Evolutionary conservation across 768 basidiomycete species (phyloP), one percentile per base, ranked within the genome.

Genomic region (Phallus indusiatus): DNA sequence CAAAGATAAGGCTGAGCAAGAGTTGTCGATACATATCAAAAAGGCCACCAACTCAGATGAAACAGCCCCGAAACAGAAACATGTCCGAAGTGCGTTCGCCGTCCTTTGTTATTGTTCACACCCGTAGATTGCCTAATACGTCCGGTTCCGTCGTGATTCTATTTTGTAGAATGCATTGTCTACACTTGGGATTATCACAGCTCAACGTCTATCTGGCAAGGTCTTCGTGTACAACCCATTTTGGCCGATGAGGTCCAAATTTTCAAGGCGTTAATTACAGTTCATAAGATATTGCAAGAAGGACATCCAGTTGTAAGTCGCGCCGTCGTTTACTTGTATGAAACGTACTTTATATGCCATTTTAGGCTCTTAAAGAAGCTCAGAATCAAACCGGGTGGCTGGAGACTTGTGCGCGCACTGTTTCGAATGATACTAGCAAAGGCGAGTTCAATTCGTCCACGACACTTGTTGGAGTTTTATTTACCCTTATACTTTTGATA

Each of bases 111-210:
- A 28, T 28, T 28, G 28, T 28, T 28, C 28, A 28, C 28, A 28
- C 7, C 28, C 28, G 28, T 28, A 28, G 28, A n/a, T 28, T 28
- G 28, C 28, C 28, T 28, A 28, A 28, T 28, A 28, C 28, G 28
- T 28, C 28, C 28, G 28, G n/a, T 28, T 28, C 28, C 28, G 28
- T 28, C 28, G 28, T 28, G 28, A 28, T 28, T 28, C 28, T 28
- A 28, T 28, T 28, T 28, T 52, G 24, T 71, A 98, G 95, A 97
- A 76, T 92, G 90, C 67, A 97, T 99, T 70, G 91, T 98, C 22
- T 99, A 94, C 72, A 98, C 96, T 7, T 97, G 94, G 94, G 96
- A 99, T 72, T 98, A 98, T 68, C 94, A 97, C 67, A 90, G 94
- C 18, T 97, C 94, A 36, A 85, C 91, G 65, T 94, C 94, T 6